Evolutionary conservation across 306 rosid species (phyloP).

Genomic region (Medicago lupulina): DNA sequence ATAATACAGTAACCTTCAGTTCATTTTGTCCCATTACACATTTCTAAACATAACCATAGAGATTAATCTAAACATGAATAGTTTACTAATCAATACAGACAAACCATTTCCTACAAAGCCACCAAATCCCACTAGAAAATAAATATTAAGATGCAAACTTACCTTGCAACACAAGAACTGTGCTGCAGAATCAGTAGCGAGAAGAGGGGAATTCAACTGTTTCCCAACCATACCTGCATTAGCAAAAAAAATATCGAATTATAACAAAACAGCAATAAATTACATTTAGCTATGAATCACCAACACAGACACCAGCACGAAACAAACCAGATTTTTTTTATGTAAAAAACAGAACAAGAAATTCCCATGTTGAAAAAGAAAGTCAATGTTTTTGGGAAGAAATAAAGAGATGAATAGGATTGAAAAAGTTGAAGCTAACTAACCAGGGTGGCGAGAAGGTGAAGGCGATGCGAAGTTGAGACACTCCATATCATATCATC

Average conservation of each 20-base stretch:
- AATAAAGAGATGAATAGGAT: background rate
- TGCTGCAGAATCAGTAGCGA: constrained; percentile 54
- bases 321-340: too few relatives aligned
- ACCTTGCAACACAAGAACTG: constrained; percentile 54
- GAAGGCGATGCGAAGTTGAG: too few relatives aligned
- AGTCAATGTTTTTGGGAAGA: background rate
- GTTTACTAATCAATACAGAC: background rate
- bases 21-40: too few relatives aligned
- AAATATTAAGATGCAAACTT: constrained; percentile 32
- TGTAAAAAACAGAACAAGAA: background rate
- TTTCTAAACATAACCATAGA: background rate
- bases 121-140: constrained; percentile 12
- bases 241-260: constrained; percentile 30
- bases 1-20: too few relatives aligned
- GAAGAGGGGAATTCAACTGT: constrained; percentile 62
- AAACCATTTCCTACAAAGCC: constrained; percentile 22
- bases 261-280: background rate
- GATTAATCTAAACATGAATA: constrained; percentile 10
- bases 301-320: too few relatives aligned
- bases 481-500: too few relatives aligned
- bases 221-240: constrained; percentile 69
- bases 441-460: constrained; percentile 21
- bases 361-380: too few relatives aligned
- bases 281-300: too few relatives aligned
- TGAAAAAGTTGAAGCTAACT: constrained; percentile 25